Base-by-base conservation (phyloP, 78 protist genomes). In the Polysphondylium violaceum region DNA sequence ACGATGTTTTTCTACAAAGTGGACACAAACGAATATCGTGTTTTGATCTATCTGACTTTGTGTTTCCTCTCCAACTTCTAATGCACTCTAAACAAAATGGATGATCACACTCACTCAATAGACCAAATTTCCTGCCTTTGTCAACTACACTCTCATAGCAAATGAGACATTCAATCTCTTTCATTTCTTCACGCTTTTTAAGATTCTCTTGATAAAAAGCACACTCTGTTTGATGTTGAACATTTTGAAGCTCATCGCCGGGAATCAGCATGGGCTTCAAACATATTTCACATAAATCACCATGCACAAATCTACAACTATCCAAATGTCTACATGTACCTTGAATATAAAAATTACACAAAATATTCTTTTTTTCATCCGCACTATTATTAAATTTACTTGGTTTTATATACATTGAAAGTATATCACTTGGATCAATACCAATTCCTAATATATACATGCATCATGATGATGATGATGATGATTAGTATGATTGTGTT, bases 61-160 rank as follows among this genome's bases (percentile, higher is more conserved):
- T 64, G 0, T 36, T 43, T 11, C 55, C 55, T 21, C 87, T 61
- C 87, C 87, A 76, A 17, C 47, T 47, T 35, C 92, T 47, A 38
- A 86, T 86, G 44, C 92, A 86, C 12, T 71, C 69, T 29, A 86
- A 40, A 72, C 92, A 86, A 38, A 86, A 86, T 25, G 55, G 55
- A 40, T 86, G 92, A 27, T 72, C 27, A n/a, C 92, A 86, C n/a
- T 74, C 67, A 11, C 47, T 31, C 7, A 86, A 33, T 35, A 86
- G 21, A 31, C 92, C 92, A 29, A 67, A 86, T 23, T 69, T 76
- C 16, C 41, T 67, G 14, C 40, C 58, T 21, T 50, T 44, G 4
- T 86, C 86, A 9, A 60, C 79, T 2, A 86, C 27, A 8, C 74
- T 50, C 11, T 86, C 92, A 25, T 53, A 69, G 56, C 92, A 86